phyloP scores from a whole-genome alignment of 2,329 filamentous ascomycete genomes.

The Thielaviopsis musarum region DNA sequence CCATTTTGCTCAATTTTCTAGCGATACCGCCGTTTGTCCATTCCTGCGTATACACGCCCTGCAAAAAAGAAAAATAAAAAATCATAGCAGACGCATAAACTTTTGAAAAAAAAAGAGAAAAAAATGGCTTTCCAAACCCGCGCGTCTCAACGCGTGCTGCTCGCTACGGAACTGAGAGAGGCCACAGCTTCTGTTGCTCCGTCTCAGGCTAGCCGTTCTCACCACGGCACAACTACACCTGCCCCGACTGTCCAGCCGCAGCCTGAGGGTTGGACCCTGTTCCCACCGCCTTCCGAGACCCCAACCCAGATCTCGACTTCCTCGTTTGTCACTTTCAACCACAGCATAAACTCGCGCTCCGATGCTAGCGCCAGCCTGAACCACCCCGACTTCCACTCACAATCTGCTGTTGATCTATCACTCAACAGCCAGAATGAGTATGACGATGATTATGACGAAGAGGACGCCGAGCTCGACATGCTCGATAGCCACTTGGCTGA shows the following conservation, averaged over 20 bases:
- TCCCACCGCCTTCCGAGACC: slow-evolving; percentile 56
- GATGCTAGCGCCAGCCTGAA: slow-evolving; percentile 1
- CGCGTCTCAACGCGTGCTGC: slow-evolving; percentile 6
- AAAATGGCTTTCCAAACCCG: slow-evolving; percentile 11
- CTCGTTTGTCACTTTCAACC: slow-evolving; percentile 11
- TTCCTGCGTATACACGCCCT: background rate
- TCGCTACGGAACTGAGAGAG: slow-evolving; percentile 4
- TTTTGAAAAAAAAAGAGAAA: background rate
- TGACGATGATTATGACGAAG: slow-evolving; percentile 29
- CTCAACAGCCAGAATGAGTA: slow-evolving; percentile 4
- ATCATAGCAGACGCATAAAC: background rate
- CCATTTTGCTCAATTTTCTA: background rate
- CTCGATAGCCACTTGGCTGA: slow-evolving; percentile 83
- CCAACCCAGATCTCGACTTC: slow-evolving; percentile 13
- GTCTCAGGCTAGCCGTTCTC: slow-evolving; percentile 7
- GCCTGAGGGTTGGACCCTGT: slow-evolving; percentile 72
- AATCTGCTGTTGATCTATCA: slow-evolving; percentile 16
- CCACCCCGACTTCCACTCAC: slow-evolving; percentile 13
- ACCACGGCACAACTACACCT: background rate
- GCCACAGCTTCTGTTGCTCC: slow-evolving; percentile 5
- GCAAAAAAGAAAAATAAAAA: background rate
- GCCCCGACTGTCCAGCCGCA: slow-evolving; percentile 14
- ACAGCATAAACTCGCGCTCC: slow-evolving; percentile 7
- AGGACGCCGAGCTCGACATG: slow-evolving; percentile 75
- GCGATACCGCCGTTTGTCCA: background rate